phyloP scores from a whole-genome alignment of 23 red algal genomes.

The Cyanidium caldarium region DNA sequence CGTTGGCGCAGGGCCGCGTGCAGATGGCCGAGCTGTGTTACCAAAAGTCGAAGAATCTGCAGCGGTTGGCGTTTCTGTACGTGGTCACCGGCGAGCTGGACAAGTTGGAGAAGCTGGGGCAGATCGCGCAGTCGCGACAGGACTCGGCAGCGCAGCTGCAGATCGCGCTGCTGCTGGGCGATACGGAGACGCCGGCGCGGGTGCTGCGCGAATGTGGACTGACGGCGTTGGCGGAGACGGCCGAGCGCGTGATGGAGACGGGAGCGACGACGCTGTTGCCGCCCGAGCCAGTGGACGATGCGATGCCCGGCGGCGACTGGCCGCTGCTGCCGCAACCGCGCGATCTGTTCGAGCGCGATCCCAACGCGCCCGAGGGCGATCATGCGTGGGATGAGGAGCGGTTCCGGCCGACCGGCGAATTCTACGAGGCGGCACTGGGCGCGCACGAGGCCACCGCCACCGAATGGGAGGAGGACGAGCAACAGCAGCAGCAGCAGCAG shows the following conservation, averaged over 20 bases:
- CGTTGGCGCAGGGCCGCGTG: slow-evolving; percentile 68
- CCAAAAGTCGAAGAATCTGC: slow-evolving; percentile 65
- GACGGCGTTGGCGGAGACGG: slow-evolving; percentile 32
- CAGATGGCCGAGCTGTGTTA: slow-evolving; percentile 72
- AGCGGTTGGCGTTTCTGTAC: slow-evolving; percentile 77
- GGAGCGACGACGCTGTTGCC: slow-evolving; percentile 31
- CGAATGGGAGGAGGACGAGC: slow-evolving; percentile 27
- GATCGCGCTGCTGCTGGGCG: slow-evolving; percentile 74
- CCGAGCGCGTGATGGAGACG: not conserved
- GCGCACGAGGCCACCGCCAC: not conserved
- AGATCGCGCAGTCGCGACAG: slow-evolving; percentile 67
- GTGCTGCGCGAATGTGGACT: slow-evolving; percentile 68
- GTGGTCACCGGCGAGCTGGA: slow-evolving; percentile 88
- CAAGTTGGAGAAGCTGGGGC: slow-evolving; percentile 56
- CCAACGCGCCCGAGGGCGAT: slow-evolving; percentile 51
- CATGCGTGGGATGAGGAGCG: slow-evolving; percentile 11
- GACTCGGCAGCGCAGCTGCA: slow-evolving; percentile 62
- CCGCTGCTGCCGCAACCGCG: slow-evolving; percentile 41
- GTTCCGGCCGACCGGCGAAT: slow-evolving; percentile 33
- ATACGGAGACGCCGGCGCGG: slow-evolving; percentile 28
- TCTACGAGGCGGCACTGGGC: slow-evolving; percentile 79
- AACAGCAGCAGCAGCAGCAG: slow-evolving; percentile 2
- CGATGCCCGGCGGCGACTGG: slow-evolving; percentile 30
- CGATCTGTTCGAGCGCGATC: slow-evolving; percentile 47
- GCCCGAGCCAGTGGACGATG: slow-evolving; percentile 27